Evolutionary conservation across 768 basidiomycete species (phyloP).

Genomic region (Exsudoporus frostii): DNA sequence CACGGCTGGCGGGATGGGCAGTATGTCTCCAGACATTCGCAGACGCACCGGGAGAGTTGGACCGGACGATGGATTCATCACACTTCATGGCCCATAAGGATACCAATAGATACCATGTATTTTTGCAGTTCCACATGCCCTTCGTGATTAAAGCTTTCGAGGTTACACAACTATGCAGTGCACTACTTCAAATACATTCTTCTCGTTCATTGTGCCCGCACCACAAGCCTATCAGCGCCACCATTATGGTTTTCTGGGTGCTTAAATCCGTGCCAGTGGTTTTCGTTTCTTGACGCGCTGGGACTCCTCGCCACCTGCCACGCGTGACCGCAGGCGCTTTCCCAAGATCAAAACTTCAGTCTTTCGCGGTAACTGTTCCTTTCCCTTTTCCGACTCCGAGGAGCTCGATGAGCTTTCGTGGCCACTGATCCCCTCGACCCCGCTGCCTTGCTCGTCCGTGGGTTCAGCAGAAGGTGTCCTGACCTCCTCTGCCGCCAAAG

Average conservation of each 20-base stretch:
- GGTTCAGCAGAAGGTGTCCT: background rate
- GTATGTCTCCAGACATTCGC: constrained; percentile 35
- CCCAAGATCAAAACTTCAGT: background rate
- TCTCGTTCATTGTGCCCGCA: background rate
- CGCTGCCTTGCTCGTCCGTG: background rate
- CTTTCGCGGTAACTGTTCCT: background rate
- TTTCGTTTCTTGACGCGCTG: constrained; percentile 14
- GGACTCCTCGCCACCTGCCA: constrained; percentile 9
- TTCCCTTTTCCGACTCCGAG: too few relatives aligned
- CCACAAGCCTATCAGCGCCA: background rate
- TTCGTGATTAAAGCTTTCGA: background rate
- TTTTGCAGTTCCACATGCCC: background rate
- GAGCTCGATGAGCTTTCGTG: constrained; percentile 9
- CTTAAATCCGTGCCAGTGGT: constrained; percentile 4
- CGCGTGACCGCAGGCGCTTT: constrained; percentile 19
- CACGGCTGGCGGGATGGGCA: constrained; percentile 32
- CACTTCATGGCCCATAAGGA: constrained; percentile 27
- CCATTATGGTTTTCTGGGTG: constrained; percentile 1
- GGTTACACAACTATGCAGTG: background rate
- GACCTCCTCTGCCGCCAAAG: constrained; percentile 14
- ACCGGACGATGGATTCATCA: constrained; percentile 32
- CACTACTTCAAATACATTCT: background rate
- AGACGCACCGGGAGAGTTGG: constrained; percentile 30
- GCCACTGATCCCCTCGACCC: background rate
- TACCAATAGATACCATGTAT: constrained; percentile 9